phyloP scores from a whole-genome alignment of 1,139 yeast species.

The Geotrichum cucujoidarum region DNA sequence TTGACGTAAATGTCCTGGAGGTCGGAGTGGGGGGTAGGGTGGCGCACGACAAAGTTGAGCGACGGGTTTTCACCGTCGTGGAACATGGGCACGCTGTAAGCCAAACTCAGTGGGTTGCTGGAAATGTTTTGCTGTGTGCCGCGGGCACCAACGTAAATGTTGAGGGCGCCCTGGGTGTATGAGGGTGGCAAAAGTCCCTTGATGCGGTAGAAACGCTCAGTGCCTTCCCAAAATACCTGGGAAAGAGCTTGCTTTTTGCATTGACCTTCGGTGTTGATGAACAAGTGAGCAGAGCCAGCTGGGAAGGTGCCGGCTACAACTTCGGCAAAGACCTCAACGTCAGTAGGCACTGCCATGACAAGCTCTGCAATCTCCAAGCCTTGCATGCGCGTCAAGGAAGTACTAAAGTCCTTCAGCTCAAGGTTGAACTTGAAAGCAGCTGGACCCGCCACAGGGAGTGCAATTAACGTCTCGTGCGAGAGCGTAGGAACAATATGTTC shows the following conservation, averaged over 20 bases:
- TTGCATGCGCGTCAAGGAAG: constrained; percentile 65
- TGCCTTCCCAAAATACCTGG: constrained; percentile 68
- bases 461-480: constrained; percentile 69
- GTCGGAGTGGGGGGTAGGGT: constrained; percentile 20
- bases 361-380: constrained; percentile 78
- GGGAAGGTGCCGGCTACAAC: constrained; percentile 35
- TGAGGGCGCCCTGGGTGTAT: constrained; percentile 64
- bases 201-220: constrained; percentile 59
- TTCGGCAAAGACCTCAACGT: constrained; percentile 61
- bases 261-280: constrained; percentile 20
- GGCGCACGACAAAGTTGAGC: constrained; percentile 18
- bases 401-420: constrained; percentile 62
- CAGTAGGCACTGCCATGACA: constrained; percentile 63
- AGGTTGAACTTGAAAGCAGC: constrained; percentile 62
- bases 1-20: constrained; percentile 70
- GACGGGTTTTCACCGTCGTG: constrained; percentile 57
- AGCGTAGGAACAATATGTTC: constrained; percentile 86
- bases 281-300: constrained; percentile 24
- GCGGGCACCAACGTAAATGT: constrained; percentile 66
- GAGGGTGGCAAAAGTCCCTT: constrained; percentile 76
- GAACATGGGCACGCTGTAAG: constrained; percentile 70
- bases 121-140: constrained; percentile 58
- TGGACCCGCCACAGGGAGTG: constrained; percentile 80
- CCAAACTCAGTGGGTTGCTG: constrained; percentile 57
- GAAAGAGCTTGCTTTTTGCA: constrained; percentile 53